These are phyloP conservation scores for Mortierella claussenii DNA, from an alignment of 192 early-diverging fungal genomes.

Conservation along the genomic window DNA sequence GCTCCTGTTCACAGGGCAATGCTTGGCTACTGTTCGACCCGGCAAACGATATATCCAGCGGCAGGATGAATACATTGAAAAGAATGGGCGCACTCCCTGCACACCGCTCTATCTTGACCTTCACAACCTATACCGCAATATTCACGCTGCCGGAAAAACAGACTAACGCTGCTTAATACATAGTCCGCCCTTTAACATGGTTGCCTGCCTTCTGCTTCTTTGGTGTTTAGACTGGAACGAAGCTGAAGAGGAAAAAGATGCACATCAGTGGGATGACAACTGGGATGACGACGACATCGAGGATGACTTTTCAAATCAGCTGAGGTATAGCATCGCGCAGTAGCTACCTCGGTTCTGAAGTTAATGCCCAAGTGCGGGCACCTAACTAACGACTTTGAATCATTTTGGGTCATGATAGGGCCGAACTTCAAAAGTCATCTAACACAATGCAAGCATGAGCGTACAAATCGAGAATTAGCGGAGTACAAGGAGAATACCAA, in stretches of 20 bases:
- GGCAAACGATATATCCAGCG: no score
- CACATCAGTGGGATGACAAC: slow-evolving; percentile 85
- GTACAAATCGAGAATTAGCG: no score
- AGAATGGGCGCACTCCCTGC: no score
- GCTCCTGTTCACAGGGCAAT: not conserved
- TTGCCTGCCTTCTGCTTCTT: no score
- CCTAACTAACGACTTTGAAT: not conserved
- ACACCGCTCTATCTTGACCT: no score
- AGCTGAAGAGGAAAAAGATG: slow-evolving; percentile 80
- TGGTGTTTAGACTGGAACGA: slow-evolving; percentile 92
- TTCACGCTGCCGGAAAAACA: no score
- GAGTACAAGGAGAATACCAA: no score
- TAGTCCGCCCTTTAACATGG: no score
- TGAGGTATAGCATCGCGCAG: slow-evolving; percentile 55
- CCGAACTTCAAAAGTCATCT: slow-evolving; percentile 42
- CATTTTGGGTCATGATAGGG: slow-evolving; percentile 11
- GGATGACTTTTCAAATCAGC: slow-evolving; percentile 93
- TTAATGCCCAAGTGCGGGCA: no score
- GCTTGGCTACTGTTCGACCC: not conserved
- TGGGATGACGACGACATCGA: slow-evolving; percentile 94
- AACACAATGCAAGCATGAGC: slow-evolving; percentile 35
- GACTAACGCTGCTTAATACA: no score
- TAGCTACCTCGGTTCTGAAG: not conserved
- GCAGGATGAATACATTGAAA: no score
- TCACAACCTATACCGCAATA: no score